phyloP scores from a whole-genome alignment of 768 basidiomycete species.

The Phanerochaete carnosa region DNA sequence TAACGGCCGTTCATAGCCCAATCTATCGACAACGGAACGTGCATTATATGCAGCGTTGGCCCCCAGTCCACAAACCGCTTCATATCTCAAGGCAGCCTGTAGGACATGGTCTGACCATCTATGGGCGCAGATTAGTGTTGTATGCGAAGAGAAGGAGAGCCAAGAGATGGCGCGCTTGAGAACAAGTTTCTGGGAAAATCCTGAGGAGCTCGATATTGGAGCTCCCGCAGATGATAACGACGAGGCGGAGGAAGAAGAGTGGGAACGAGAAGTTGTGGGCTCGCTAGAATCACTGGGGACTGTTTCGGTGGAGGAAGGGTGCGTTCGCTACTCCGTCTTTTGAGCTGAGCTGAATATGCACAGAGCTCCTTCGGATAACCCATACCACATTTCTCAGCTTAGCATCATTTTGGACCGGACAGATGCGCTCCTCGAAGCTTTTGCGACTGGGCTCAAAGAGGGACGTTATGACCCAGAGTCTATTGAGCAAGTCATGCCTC shows the following conservation, averaged over 20 bases:
- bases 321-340: slow-evolving; percentile 15
- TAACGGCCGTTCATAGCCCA: slow-evolving; percentile 34
- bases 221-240: slow-evolving; percentile 14
- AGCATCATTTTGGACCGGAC: slow-evolving; percentile 74
- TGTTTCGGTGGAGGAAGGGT: slow-evolving; percentile 66
- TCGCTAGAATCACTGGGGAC: slow-evolving; percentile 56
- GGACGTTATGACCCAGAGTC: slow-evolving; percentile 46
- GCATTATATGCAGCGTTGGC: slow-evolving; percentile 83
- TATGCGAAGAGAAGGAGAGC: slow-evolving; percentile 79
- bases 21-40: slow-evolving; percentile 71
- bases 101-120: slow-evolving; percentile 93
- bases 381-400: slow-evolving; percentile 81
- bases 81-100: slow-evolving; percentile 68
- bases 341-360: neutral
- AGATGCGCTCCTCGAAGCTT: slow-evolving; percentile 62
- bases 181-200: slow-evolving; percentile 78
- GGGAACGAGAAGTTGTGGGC: slow-evolving; percentile 61
- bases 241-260: slow-evolving; percentile 47
- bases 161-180: slow-evolving; percentile 56
- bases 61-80: slow-evolving; percentile 65
- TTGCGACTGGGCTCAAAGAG: slow-evolving; percentile 53
- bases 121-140: slow-evolving; percentile 83
- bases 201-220: slow-evolving; percentile 22
- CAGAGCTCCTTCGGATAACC: slow-evolving; percentile 63
- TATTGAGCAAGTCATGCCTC: slow-evolving; percentile 47